Evolutionary conservation across 257 asterid genomes (phyloP), one percentile per base, ranked within the genome.

Genomic region (Pogostemon cablin): DNA sequence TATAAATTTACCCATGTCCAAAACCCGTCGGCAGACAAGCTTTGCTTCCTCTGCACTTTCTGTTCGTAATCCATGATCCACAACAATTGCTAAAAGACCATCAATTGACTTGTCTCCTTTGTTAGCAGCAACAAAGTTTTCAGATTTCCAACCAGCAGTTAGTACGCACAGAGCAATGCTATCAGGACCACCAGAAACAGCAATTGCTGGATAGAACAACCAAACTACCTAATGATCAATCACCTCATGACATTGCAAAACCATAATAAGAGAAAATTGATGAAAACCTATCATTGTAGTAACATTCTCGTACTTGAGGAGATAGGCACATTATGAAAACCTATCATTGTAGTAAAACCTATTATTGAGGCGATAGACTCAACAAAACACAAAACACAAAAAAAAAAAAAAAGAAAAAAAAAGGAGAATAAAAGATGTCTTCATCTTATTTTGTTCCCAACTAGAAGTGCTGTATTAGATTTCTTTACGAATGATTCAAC

Each of bases 111-210:
- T 78, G 74, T 74, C 75, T 74, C 77, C 79, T 53, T 67, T 42
- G 48, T 74, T 64, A 72, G 75, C 72, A 76, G 64, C 71, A 73
- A 60, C 67, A 46, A 32, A 50, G 58, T 74, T 79, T 48, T 77
- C 81, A 69, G 78, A 78, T 83, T 91, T 93, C 99, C 99, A 93
- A 59, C 80, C 79, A 67, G 89, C 88, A 68, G 96, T 85, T 72
- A 93, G 69, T 40, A 86, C 79, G 74, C 97, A 91, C 3, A 93
- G 87, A 62, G 96, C 96, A 72, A 91, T 85, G 79, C 99, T 91
- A 81, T 93, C 99, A 67, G 99, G 95, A 53, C 97, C 97, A 65
- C 99, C 99, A 70, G 99, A 91, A 73, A 91, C 96, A 35, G 93
- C 99, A 15, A 93, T 57, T 72, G 95, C 99, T 93, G 89, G 63